These are phyloP conservation scores for Starmerella apis DNA, from an alignment of 805 yeast species.

Conservation along the genomic window DNA sequence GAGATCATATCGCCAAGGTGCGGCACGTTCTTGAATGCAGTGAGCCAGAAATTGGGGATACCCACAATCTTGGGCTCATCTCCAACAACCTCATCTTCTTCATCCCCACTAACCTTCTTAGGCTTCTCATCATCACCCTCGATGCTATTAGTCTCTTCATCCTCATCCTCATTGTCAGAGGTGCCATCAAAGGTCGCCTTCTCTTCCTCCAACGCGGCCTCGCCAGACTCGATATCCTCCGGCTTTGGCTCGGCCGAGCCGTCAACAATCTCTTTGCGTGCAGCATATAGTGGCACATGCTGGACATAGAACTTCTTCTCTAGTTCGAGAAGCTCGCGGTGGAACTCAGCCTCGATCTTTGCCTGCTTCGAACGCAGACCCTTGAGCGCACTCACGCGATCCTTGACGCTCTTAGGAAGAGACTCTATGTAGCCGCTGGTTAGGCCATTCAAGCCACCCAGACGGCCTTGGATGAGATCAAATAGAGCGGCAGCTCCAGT, in stretches of 20 bases:
- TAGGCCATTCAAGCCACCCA: conserved; percentile 73
- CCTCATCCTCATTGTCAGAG: conserved; percentile 37
- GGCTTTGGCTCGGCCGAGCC: conserved; percentile 70
- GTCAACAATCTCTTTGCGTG: conserved; percentile 58
- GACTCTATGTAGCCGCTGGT: conserved; percentile 76
- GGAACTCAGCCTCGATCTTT: conserved; percentile 81
- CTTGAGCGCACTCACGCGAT: conserved; percentile 73
- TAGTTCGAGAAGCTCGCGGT: conserved; percentile 72
- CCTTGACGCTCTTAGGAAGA: conserved; percentile 61
- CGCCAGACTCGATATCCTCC: conserved; percentile 72
- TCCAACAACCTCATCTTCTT: conserved; percentile 33
- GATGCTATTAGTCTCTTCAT: conserved; percentile 30
- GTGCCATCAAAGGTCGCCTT: conserved; percentile 39
- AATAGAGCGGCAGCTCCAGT: conserved; percentile 69
- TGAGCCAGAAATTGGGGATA: conserved; percentile 92
- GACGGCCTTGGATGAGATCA: conserved; percentile 80
- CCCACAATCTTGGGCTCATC: conserved; percentile 45
- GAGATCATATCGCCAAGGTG: conserved; percentile 74
- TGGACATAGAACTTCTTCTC: conserved; percentile 67
- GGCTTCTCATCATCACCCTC: conserved; percentile 20
- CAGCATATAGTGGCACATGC: conserved; percentile 65
- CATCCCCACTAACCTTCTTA: conserved; percentile 28
- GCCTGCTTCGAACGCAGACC: conserved; percentile 69
- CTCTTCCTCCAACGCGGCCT: conserved; percentile 49
- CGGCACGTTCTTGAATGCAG: conserved; percentile 79